Evolutionary conservation across 345 rosid genomes (phyloP).

Genomic region (Populus pruinosa): DNA sequence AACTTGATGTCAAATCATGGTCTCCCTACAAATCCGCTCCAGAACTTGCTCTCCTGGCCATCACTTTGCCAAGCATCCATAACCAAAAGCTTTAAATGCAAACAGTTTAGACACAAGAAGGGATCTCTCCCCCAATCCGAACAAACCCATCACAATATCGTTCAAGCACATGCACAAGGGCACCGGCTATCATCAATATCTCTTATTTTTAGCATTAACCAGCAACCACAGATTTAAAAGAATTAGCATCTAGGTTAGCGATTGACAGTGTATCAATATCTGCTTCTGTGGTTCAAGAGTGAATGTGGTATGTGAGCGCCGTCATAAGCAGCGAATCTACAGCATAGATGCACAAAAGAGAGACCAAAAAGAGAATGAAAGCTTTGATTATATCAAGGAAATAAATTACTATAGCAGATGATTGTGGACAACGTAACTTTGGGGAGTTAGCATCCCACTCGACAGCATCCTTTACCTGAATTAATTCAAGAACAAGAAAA

Average conservation of each 20-base stretch:
- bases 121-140: background rate
- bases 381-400: slow-evolving; percentile 4
- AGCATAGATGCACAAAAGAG: background rate
- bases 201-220: background rate
- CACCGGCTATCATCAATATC: slow-evolving; percentile 19
- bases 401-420: slow-evolving; percentile 28
- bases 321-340: background rate
- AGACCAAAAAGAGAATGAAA: background rate
- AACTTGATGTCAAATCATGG: background rate
- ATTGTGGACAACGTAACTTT: slow-evolving; percentile 13
- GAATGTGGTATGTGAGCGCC: background rate
- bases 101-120: background rate
- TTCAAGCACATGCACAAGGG: slow-evolving; percentile 4
- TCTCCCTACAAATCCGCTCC: background rate
- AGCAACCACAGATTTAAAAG: background rate
- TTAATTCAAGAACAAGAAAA: slow-evolving; percentile 22
- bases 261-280: background rate
- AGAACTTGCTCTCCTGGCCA: background rate
- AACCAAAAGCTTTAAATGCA: background rate
- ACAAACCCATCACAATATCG: background rate
- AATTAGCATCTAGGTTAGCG: too few relatives aligned
- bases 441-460: slow-evolving; percentile 21
- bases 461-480: slow-evolving; percentile 20
- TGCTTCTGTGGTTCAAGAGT: background rate
- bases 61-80: background rate